These are phyloP conservation scores for Penicillium carneum DNA, from an alignment of 2,329 filamentous ascomycete species.

Conservation along the genomic window DNA sequence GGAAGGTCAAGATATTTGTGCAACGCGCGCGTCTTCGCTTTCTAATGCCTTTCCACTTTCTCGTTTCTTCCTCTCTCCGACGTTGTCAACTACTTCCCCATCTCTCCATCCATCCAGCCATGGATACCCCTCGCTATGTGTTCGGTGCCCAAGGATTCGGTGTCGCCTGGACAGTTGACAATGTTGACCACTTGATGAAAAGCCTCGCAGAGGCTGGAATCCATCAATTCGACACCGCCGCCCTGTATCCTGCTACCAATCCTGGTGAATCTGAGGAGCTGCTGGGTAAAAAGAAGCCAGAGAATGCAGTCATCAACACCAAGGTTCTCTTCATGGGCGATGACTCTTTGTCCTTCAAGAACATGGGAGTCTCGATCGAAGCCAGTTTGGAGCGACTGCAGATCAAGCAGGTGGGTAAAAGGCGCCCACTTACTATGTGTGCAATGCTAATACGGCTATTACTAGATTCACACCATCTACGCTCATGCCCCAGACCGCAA, in stretches of 20 bases:
- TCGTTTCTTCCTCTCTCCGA: neutral
- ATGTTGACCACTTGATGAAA: slow-evolving; percentile 3
- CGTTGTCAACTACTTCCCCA: neutral
- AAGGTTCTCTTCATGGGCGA: slow-evolving; percentile 10
- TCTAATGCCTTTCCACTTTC: neutral
- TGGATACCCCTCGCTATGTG: slow-evolving; percentile 15
- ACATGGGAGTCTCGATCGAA: slow-evolving; percentile 8
- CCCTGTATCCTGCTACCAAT: slow-evolving; percentile 12
- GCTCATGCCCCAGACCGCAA: slow-evolving; percentile 15
- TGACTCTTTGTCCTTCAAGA: slow-evolving; percentile 2
- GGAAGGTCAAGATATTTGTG: slow-evolving; percentile 1
- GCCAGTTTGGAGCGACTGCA: slow-evolving; percentile 9
- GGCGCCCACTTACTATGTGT: rapidly evolving
- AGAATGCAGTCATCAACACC: slow-evolving; percentile 5
- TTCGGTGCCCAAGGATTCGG: slow-evolving; percentile 11
- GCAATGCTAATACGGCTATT: neutral
- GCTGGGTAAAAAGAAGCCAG: slow-evolving; percentile 4
- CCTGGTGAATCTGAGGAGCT: slow-evolving; percentile 10
- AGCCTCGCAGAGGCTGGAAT: neutral
- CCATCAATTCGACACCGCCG: slow-evolving; percentile 10
- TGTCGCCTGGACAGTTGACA: slow-evolving; percentile 1
- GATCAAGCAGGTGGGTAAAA: neutral
- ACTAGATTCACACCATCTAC: slow-evolving; percentile 14
- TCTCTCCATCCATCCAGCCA: neutral
- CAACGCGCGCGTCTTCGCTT: slow-evolving; percentile 4